Conservation (phyloP, 768 basidiomycete genomes). For the Boletus bicolor region DNA sequence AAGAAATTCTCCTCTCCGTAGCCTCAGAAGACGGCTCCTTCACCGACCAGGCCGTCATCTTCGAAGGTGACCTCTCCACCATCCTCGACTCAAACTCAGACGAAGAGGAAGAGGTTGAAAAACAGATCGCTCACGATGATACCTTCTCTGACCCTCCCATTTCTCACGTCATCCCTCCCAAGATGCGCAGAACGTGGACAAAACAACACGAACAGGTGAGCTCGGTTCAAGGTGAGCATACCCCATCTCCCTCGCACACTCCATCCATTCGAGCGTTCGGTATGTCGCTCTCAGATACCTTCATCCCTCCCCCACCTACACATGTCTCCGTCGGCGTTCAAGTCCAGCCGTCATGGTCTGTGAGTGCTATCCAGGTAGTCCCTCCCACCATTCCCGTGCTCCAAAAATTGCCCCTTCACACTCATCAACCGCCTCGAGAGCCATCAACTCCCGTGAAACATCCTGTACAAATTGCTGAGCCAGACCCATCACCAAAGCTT, state of each 20-base stretch:
- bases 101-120: conserved; percentile 41
- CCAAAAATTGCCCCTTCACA: conserved; percentile 1
- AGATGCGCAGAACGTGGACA: conserved; percentile 61
- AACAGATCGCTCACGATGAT: conserved; percentile 41
- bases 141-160: conserved; percentile 33
- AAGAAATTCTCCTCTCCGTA: conserved; percentile 64
- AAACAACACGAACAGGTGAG: conserved; percentile 47
- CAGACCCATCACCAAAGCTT: conserved; percentile 11
- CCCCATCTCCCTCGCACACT: not conserved
- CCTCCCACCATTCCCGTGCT: conserved; percentile 18
- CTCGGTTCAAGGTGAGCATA: conserved; percentile 37
- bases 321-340: conserved; percentile 47
- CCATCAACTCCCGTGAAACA: conserved; percentile 15
- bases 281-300: conserved; percentile 30
- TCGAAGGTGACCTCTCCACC: conserved; percentile 48
- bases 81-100: conserved; percentile 31
- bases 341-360: conserved; percentile 34
- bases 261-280: conserved; percentile 26
- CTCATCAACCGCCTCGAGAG: conserved; percentile 3
- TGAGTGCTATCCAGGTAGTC: conserved; percentile 39
- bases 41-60: conserved; percentile 54
- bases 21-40: conserved; percentile 49
- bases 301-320: conserved; percentile 20
- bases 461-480: conserved; percentile 1
- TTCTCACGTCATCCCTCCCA: conserved; percentile 51